These are phyloP conservation scores for Beta macrorhiza DNA, from an alignment of 179 eudicot species.

Conservation along the genomic window DNA sequence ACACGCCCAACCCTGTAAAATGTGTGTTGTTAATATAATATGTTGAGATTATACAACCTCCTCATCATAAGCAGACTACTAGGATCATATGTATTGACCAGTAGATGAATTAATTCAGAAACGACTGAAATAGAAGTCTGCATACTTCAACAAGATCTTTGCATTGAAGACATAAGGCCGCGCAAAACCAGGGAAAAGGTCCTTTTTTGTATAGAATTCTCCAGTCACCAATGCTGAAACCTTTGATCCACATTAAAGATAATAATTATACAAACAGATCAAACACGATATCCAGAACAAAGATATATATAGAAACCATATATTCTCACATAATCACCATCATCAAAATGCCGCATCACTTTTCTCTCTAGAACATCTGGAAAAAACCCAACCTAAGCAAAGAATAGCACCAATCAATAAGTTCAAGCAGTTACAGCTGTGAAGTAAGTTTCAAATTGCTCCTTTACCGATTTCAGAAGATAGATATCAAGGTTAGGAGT, in stretches of 20 bases:
- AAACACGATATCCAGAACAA: background rate
- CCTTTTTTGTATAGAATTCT: constrained; percentile 77
- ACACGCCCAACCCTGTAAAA: constrained; percentile 72
- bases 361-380: constrained; percentile 87
- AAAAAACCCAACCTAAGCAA: constrained; percentile 82
- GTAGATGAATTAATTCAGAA: background rate
- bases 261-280: background rate
- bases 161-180: constrained; percentile 92
- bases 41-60: background rate
- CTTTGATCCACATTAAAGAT: constrained; percentile 33
- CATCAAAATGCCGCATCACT: constrained; percentile 63
- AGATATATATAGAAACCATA: constrained; percentile 2
- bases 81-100: background rate
- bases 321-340: constrained; percentile 76
- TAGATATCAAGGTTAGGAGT: constrained; percentile 61
- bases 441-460: constrained; percentile 12
- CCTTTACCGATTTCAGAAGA: constrained; percentile 73
- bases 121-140: background rate
- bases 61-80: background rate
- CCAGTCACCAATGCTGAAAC: constrained; percentile 97
- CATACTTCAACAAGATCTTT: constrained; percentile 72
- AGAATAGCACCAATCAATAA: constrained; percentile 12
- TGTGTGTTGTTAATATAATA: background rate
- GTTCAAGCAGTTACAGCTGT: background rate
- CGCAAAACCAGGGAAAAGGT: constrained; percentile 96